A percentile compares a stretch with the other conserved stretches of the same genome.
phyloP scores from a whole-genome alignment of 108 stramenopile genomes.

The Skeletonema tropicum region DNA sequence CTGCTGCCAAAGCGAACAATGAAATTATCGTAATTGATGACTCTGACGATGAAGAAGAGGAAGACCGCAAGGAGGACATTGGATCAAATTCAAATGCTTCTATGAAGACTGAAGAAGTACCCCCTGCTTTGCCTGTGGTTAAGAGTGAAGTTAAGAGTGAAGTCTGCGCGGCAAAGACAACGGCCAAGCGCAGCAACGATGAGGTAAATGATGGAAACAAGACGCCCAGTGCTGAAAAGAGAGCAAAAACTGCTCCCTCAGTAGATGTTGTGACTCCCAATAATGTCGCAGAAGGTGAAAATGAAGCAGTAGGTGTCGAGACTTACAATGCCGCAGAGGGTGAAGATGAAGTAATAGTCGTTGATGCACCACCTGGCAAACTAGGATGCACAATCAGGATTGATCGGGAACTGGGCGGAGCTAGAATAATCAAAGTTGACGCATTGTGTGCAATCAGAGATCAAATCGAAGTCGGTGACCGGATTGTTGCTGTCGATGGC shows the following conservation, averaged over 20 bases:
- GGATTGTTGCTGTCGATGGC: not conserved
- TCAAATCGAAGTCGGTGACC: not conserved
- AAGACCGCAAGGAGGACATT: not conserved
- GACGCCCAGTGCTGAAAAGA: not conserved
- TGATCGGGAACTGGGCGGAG: not conserved
- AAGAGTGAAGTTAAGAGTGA: not conserved
- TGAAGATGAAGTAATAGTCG: not conserved
- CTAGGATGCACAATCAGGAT: not conserved
- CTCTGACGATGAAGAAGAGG: slow-evolving; percentile 11
- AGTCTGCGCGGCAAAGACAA: not conserved
- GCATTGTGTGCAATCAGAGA: not conserved
- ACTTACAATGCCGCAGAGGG: not conserved
- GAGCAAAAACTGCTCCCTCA: not conserved
- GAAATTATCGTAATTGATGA: slow-evolving; percentile 32
- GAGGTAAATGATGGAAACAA: not conserved
- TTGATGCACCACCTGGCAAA: not conserved
- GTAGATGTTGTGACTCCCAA: not conserved
- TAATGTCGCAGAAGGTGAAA: not conserved
- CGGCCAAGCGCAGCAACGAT: not conserved
- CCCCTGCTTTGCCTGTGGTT: not conserved
- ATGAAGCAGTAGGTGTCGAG: not conserved
- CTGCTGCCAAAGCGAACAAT: slow-evolving; percentile 20
- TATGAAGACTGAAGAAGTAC: not conserved
- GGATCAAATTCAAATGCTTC: not conserved
- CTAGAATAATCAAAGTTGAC: not conserved